Evolutionary conservation across 2,329 filamentous ascomycete species (phyloP).

Genomic region (Leptoxyphium fumago): DNA sequence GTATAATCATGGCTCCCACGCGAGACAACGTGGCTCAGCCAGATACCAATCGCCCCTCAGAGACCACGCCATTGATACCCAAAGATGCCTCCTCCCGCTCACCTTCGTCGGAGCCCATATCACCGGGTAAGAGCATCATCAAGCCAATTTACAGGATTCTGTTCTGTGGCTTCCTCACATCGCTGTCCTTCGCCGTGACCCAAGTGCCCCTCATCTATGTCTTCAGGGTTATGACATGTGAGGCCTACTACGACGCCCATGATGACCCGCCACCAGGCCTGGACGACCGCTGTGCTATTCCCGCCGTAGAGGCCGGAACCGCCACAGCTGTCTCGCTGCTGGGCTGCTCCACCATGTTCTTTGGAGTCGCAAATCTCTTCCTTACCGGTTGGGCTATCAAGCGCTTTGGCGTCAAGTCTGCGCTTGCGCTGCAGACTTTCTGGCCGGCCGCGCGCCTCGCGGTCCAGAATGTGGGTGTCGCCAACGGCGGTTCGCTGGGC

Average conservation of each 20-base stretch:
- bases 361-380: constrained; percentile 53
- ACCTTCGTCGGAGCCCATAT: not conserved
- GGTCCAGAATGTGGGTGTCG: constrained; percentile 50
- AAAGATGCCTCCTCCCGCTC: not conserved
- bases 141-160: constrained; percentile 31
- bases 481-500: constrained; percentile 44
- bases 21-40: too few species aligned
- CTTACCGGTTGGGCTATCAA: constrained; percentile 54
- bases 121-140: not conserved
- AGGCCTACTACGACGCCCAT: constrained; percentile 50
- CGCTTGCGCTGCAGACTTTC: constrained; percentile 48
- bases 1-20: too few species aligned
- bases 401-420: constrained; percentile 45
- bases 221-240: constrained; percentile 58
- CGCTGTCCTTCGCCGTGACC: constrained; percentile 34
- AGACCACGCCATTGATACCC: not conserved
- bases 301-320: constrained; percentile 49
- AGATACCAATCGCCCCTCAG: not conserved
- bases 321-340: constrained; percentile 50
- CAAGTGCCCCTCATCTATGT: constrained; percentile 45
- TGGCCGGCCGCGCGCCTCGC: constrained; percentile 49
- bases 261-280: constrained; percentile 29
- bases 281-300: constrained; percentile 41
- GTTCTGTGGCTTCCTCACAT: constrained; percentile 46
- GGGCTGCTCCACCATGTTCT: constrained; percentile 52